Evolutionary conservation across 805 yeast genomes (phyloP).

Genomic region (Sugiyamaella mastotermitis): DNA sequence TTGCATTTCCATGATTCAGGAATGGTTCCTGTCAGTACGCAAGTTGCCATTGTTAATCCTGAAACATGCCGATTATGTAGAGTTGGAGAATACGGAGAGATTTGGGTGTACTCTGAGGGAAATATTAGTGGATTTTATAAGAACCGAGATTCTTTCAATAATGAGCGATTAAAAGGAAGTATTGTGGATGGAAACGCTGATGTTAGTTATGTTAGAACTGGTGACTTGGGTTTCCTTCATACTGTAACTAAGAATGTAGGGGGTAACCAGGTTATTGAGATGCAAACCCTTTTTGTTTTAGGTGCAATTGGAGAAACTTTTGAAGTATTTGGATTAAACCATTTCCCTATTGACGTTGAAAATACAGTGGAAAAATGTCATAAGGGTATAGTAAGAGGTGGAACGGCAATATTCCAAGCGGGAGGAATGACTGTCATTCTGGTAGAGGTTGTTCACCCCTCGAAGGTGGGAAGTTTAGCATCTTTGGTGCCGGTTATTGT

Average conservation of each 20-base stretch:
- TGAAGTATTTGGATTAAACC: conserved; percentile 86
- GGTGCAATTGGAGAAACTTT: conserved; percentile 84
- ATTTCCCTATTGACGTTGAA: conserved; percentile 83
- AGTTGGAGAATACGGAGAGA: conserved; percentile 92
- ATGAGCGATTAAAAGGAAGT: conserved; percentile 55
- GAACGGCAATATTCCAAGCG: conserved; percentile 66
- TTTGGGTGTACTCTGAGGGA: conserved; percentile 92
- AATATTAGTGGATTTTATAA: conserved; percentile 57
- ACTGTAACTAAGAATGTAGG: conserved; percentile 43
- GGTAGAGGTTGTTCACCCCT: conserved; percentile 51
- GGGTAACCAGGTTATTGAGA: conserved; percentile 27
- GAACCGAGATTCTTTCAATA: conserved; percentile 45
- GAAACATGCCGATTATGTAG: conserved; percentile 75
- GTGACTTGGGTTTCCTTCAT: conserved; percentile 90
- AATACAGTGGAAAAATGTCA: conserved; percentile 52
- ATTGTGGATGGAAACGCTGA: conserved; percentile 60
- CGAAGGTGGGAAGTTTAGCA: conserved; percentile 40
- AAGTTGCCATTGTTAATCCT: conserved; percentile 90
- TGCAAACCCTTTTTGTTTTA: conserved; percentile 78
- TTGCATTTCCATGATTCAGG: conserved; percentile 89
- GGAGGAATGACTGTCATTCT: conserved; percentile 75
- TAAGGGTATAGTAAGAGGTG: conserved; percentile 35
- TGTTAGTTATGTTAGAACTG: conserved; percentile 73
- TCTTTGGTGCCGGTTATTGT: conserved; percentile 80
- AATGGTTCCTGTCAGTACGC: conserved; percentile 91